Evolutionary conservation across 148 eudicot species (phyloP), one percentile per base, ranked within the genome.

Genomic region (Rhododendron molle): DNA sequence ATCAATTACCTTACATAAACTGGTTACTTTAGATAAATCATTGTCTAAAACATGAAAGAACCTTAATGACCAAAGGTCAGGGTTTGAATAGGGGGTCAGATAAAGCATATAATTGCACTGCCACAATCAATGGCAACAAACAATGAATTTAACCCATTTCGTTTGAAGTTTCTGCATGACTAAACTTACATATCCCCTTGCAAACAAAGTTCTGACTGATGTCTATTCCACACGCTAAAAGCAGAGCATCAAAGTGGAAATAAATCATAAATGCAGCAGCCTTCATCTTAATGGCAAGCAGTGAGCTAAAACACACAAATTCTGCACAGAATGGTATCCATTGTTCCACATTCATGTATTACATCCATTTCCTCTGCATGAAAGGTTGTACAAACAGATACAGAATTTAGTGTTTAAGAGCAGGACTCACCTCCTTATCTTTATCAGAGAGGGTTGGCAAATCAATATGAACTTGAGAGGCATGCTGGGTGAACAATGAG

Each of bases 371-470:
- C n/a, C 69, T 56, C 14, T 44, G n/a, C 65, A 86, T 74, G 62
- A 74, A 38, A 60, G 49, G 1, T 4, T 10, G 60, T 20, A 23
- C 3, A 84, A 9, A 74, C 14, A 40, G 9, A 5, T 4, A 52
- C 14, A 62, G 60, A 47, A 12, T 52, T 50, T 23, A 54, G 32
- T 15, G 81, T 50, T 50, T 20, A 80, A 52, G 76, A 62, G 50
- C 43, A 83, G 12, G 34, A 90, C 92, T 87, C 23, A 94, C 98
- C 93, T 92, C 91, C 86, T 96, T 96, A 78, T 96, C 99, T 77
- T 92, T 91, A 49, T 94, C 98, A 49, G 98, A 74, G 46, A 96
- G 94, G 71, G 99, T 96, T 40, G 99, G 99, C 81, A 95, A 86
- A 87, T 96, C 96, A 78, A 96, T 95, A 83, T 30, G 96, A 88